Evolutionary conservation across 306 rosid genomes (phyloP).

Genomic region (Fragaria iinumae): DNA sequence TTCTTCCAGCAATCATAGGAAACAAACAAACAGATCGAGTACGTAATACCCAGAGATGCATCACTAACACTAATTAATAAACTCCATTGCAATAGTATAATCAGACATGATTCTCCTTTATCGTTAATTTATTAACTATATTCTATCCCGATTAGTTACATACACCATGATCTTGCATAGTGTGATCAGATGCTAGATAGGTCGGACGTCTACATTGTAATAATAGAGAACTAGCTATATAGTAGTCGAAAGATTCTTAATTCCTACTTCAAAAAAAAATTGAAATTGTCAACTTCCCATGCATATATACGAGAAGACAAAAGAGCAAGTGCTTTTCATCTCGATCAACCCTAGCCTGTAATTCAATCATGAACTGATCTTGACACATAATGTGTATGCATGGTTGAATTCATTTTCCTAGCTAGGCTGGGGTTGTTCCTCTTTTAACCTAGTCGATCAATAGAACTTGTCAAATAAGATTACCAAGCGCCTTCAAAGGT

Average conservation of each 20-base stretch:
- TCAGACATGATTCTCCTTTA: conserved; percentile 13
- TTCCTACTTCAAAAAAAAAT: background rate
- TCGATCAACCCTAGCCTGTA: no score
- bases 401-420: background rate
- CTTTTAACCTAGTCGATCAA: background rate
- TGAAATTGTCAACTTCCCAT: conserved; percentile 16
- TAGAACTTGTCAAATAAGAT: no score
- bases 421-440: background rate
- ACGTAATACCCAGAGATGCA: background rate
- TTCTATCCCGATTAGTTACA: background rate
- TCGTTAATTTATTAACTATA: background rate
- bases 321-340: conserved; percentile 2
- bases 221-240: background rate
- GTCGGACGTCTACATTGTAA: background rate
- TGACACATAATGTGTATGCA: background rate
- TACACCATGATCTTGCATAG: background rate
- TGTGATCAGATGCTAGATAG: background rate
- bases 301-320: conserved; percentile 7
- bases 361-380: background rate
- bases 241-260: background rate
- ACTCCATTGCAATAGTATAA: background rate
- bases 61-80: background rate
- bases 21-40: background rate
- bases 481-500: no score
- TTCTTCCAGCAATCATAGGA: background rate